These are phyloP conservation scores for Ophiostoma novo-ulmi DNA, from an alignment of 2,329 filamentous ascomycete genomes.

Conservation along the genomic window DNA sequence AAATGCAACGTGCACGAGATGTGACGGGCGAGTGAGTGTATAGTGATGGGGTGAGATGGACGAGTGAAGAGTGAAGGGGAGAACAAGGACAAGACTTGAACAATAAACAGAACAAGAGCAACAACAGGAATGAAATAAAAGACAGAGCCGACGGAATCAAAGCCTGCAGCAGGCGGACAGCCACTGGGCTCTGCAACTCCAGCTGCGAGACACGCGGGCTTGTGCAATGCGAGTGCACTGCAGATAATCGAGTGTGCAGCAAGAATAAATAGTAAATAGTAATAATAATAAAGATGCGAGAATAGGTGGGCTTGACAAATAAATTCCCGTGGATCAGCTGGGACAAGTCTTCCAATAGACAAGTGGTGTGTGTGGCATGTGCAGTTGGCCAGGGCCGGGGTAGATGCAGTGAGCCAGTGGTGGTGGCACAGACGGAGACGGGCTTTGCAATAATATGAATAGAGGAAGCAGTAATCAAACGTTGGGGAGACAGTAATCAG, in stretches of 20 bases:
- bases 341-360: background rate
- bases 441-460: background rate
- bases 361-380: background rate
- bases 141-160: background rate
- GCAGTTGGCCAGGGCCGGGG: background rate
- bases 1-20: background rate
- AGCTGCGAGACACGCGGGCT: slow-evolving; percentile 1
- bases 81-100: background rate
- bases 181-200: too few relatives aligned
- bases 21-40: too few relatives aligned
- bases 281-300: background rate
- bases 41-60: too few relatives aligned
- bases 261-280: too few relatives aligned
- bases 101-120: too few relatives aligned
- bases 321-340: background rate
- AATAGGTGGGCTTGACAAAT: background rate
- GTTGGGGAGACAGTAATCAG: background rate
- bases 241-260: background rate
- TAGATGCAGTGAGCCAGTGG: slow-evolving; percentile 10
- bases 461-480: background rate
- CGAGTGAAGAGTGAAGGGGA: background rate
- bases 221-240: background rate
- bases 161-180: too few relatives aligned
- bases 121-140: background rate
- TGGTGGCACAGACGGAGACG: background rate